Base-by-base conservation (phyloP, 1,284 basidiomycete genomes). In the Malassezia sp. region DNA sequence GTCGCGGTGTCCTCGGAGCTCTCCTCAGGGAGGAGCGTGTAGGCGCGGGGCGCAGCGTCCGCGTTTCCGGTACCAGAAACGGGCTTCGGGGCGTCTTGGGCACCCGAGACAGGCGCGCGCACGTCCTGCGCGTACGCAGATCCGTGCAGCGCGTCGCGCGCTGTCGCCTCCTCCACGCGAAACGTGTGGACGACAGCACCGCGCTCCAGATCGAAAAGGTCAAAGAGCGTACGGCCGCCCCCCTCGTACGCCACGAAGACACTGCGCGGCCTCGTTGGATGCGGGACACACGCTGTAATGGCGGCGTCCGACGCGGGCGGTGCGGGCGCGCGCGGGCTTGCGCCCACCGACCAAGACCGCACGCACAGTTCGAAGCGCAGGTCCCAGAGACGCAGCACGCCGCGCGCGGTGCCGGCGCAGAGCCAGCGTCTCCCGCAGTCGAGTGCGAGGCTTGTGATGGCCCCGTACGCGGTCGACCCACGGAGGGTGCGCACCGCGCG, bases 311-410 rank as follows among this genome's bases (percentile, higher is more conserved):
- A n/a, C n/a, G n/a, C n/a, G n/a, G n/a, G n/a, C 2, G 8, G 17
- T 6, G 23, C 17, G 1, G 8, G 5, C 12, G 4, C 11, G 11
- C 12, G 12, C 73, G 31, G 18, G 15, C 42, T 71, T 1, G 79
- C 77, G n/a, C 80, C 80, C 1, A 81, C 80, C 54, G 80, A 79
- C 90, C 90, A 95, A 39, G 80, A 84, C 66, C 83, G 83, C 58
- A 96, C 74, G 5, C 84, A 73, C n/a, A 96, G 74, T 0, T 87
- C 86, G 57, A 96, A 96, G 2, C 91, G 80, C 40, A 89, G 78
- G 72, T 97, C 91, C 89, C 90, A 96, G 1, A 96, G 75, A 3
- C 82, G 80, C 6, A 96, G 73, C 8, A 82, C 78, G 4, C 91
- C 91, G 1, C 78, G 79, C 2, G 83, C 79, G 0, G 90, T 91